These are phyloP conservation scores for Pseudogymnoascus verrucosus DNA, from an alignment of 2,329 filamentous ascomycete genomes.

Conservation along the genomic window DNA sequence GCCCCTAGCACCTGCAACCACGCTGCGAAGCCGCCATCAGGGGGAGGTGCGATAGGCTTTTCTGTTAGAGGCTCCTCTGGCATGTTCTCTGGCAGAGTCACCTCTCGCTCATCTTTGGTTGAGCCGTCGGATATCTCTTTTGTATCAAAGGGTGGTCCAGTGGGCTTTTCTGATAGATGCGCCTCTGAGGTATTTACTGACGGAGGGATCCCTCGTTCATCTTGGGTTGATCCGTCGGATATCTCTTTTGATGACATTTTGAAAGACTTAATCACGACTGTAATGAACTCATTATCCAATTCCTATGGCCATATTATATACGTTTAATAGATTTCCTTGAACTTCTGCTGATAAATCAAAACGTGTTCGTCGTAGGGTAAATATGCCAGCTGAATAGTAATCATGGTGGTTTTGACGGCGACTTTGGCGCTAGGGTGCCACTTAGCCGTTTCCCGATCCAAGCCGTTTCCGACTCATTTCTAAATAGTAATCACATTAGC, in stretches of 20 bases:
- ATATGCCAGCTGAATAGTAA: not conserved
- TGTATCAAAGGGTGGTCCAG: not conserved
- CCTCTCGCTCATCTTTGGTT: not conserved
- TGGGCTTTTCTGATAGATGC: not conserved
- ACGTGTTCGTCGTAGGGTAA: not conserved
- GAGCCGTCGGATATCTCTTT: not conserved
- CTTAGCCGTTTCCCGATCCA: not conserved
- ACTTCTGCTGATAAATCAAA: slow-evolving; percentile 1
- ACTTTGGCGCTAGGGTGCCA: not conserved
- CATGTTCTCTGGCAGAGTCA: not conserved
- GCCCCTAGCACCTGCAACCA: slow-evolving; percentile 48
- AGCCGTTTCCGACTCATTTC: not conserved
- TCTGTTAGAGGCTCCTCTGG: not conserved
- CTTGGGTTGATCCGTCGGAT: not conserved
- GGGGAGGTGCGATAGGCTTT: slow-evolving; percentile 22
- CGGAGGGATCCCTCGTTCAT: not conserved
- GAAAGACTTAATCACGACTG: not conserved
- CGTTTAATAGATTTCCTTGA: not conserved
- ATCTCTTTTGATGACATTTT: not conserved
- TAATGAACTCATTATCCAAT: not conserved
- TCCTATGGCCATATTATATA: not conserved
- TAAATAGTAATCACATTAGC: not conserved
- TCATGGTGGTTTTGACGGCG: not conserved
- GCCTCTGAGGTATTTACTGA: not conserved
- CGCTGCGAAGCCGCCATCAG: slow-evolving; percentile 49